phyloP scores from a whole-genome alignment of 768 basidiomycete genomes.

The Boletus tylopilopsis region DNA sequence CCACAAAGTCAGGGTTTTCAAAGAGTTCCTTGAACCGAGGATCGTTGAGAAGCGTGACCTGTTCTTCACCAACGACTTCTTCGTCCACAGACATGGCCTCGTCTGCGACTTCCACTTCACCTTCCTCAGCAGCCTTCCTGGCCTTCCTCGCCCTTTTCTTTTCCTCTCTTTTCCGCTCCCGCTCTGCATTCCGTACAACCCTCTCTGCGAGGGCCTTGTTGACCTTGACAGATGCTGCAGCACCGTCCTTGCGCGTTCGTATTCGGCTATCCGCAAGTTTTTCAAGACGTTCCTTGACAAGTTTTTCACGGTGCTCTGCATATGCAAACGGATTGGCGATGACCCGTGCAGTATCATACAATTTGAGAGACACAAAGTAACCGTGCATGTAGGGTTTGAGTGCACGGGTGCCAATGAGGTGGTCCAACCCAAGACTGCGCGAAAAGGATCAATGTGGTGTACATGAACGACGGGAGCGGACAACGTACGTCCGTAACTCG shows the following conservation, averaged over 20 bases:
- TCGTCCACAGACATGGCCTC: slow-evolving; percentile 34
- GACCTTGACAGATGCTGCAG: slow-evolving; percentile 33
- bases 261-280: slow-evolving; percentile 93
- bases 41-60: slow-evolving; percentile 65
- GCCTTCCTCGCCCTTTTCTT: slow-evolving; percentile 47
- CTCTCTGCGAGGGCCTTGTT: slow-evolving; percentile 87
- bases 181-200: slow-evolving; percentile 53
- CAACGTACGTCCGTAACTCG: slow-evolving; percentile 78
- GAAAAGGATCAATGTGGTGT: neutral
- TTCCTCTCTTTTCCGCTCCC: slow-evolving; percentile 51
- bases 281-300: slow-evolving; percentile 86
- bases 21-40: slow-evolving; percentile 89
- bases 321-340: slow-evolving; percentile 97
- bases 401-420: slow-evolving; percentile 89
- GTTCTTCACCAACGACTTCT: slow-evolving; percentile 19
- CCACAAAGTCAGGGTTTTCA: slow-evolving; percentile 85
- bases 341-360: slow-evolving; percentile 93
- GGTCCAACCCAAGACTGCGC: slow-evolving; percentile 83
- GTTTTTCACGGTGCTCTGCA: slow-evolving; percentile 86
- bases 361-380: slow-evolving; percentile 93
- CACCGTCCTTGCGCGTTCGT: slow-evolving; percentile 63
- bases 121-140: slow-evolving; percentile 34
- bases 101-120: slow-evolving; percentile 31
- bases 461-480: slow-evolving; percentile 2
- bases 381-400: slow-evolving; percentile 99